Base-by-base conservation (phyloP, 768 basidiomycete species). In the Suillus alpinus region DNA sequence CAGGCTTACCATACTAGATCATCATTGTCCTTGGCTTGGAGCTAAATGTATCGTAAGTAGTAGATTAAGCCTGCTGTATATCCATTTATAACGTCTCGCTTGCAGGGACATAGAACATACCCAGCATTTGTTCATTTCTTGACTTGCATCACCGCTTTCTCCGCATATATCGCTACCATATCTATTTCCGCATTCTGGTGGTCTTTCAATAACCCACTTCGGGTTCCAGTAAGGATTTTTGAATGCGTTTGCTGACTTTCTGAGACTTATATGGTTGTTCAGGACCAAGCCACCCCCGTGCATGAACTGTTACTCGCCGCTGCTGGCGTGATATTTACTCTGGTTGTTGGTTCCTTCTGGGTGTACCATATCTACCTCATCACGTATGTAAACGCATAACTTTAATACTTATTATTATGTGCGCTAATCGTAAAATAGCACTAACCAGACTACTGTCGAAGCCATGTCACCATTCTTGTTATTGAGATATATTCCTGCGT, bases 21-120 rank as follows among this genome's bases (percentile, higher is more conserved):
- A 94, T 67, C 92, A 94, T 67, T 94, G 92, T 69, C 89, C 87
- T 6, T 94, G 92, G 92, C 75, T 94, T 26, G 92, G 86, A 40
- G 75, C 80, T 50, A 87, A 80, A 69, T 94, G 92, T 71, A 82
- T 94, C 60, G 91, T 91, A 70, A 71, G 88, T 68, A 32, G n/a
- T 16, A 41, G 26, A 40, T 39, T 41, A 41, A 20, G n/a, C 43
- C 23, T 10, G 20, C 20, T 2, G 36, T 18, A 9, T 43, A 9
- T 43, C 16, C 18, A 56, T 12, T 56, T 58, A 49, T 39, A 40
- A 39, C 23, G 9, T 41, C 50, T 47, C 56, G 61, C 53, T 63
- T 37, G 36, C 51, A 93, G 91, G 92, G 92, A 3, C 85, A 92
- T 73, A 80, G 91, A 69, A 94, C 89, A 43, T 92, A 94, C 70